Evolutionary conservation across 441 rosid species (phyloP), one percentile per base, ranked within the genome.

Genomic region (Geranium incanum): DNA sequence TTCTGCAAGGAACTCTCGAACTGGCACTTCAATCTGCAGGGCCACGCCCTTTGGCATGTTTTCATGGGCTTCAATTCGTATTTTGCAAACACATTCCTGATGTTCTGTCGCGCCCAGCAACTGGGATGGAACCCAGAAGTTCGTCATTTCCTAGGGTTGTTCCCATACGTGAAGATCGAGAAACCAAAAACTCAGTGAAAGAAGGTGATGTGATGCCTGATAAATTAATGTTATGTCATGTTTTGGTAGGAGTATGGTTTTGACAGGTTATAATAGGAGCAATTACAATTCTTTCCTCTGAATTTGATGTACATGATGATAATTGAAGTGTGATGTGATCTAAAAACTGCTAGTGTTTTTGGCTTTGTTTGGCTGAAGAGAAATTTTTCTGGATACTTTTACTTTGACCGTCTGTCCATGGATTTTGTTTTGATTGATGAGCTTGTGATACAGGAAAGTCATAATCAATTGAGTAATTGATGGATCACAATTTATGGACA

Each of bases 41-140:
- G 98, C 0, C 98, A 93, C 60, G 98, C 98, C n/a, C 45, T 87
- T 23, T 89, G 97, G 95, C 97, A 91, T 65, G 73, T 85, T 7
- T 80, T 88, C 57, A 91, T 91, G 98, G 87, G 97, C 52, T 91
- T 93, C 80, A 88, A 86, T 76, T 84, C 93, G 0, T 93, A 91
- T 78, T 89, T 72, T 36, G 95, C 95, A 23, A 91, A 91, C 82
- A 87, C 90, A 1, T 91, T 87, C 83, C 79, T 91, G 84, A 93
- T 93, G 98, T 93, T 93, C 76, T 91, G 98, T 66, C 89, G 97
- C 48, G 98, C 98, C 63, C 81, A 88, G 78, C 97, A 93, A 71
- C 76, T 85, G 41, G 85, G 82, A 6, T 91, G 98, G 98, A 77
- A 80, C 28, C 97, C 98, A 0, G 84, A 83, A 74, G 93, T 93